phyloP scores from a whole-genome alignment of 164 flowering plant species.

The Paratinospora sagittata region DNA sequence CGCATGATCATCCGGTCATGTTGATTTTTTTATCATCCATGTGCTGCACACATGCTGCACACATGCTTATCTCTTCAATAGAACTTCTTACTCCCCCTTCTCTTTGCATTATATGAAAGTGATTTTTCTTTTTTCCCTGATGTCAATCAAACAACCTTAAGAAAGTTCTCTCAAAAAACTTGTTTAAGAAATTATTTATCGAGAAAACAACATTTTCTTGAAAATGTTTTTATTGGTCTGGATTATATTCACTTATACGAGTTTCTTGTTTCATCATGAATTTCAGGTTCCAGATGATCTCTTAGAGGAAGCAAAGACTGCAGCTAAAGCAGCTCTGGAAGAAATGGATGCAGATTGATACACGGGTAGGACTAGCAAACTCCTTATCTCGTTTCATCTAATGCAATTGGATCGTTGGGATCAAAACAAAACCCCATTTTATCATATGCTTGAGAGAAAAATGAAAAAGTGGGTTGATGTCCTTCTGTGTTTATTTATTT shows the following conservation, averaged over 20 bases:
- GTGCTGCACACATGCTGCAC: too few relatives aligned
- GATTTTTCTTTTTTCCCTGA: too few relatives aligned
- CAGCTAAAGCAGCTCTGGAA: slow-evolving; percentile 56
- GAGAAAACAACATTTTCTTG: too few relatives aligned
- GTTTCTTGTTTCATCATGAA: neutral
- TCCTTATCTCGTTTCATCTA: neutral
- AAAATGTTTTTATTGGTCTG: neutral
- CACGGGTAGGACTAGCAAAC: neutral
- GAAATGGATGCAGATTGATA: slow-evolving; percentile 68
- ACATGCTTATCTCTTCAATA: too few relatives aligned
- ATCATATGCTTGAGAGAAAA: neutral
- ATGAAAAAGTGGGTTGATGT: neutral
- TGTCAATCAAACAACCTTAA: too few relatives aligned
- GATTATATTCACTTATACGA: neutral
- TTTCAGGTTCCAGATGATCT: slow-evolving; percentile 53
- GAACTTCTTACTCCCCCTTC: too few relatives aligned
- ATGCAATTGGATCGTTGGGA: neutral
- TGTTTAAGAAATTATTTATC: too few relatives aligned
- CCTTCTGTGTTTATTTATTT: neutral
- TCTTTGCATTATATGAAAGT: too few relatives aligned
- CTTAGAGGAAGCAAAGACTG: slow-evolving; percentile 49
- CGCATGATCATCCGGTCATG: neutral
- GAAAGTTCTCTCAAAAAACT: too few relatives aligned
- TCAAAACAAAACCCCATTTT: neutral
- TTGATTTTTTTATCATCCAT: neutral